phyloP scores from a whole-genome alignment of 148 eudicot genomes.

The Oxyria digyna region DNA sequence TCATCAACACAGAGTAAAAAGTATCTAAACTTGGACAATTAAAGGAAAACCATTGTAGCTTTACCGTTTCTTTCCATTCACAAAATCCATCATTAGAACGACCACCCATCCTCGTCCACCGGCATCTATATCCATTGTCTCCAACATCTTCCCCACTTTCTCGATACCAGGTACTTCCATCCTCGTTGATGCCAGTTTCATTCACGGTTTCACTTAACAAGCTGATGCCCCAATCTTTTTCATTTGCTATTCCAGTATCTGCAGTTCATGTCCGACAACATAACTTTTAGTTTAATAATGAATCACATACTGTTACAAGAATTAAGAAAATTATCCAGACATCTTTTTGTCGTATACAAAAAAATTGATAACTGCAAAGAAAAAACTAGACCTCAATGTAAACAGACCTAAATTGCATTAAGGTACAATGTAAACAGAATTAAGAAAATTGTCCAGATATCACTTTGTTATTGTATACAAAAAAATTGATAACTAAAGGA shows the following conservation, averaged over 20 bases:
- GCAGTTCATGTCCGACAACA: not conserved
- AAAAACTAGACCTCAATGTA: not conserved
- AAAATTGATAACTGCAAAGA: not conserved
- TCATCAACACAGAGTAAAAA: not conserved
- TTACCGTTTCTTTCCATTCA: conserved; percentile 98
- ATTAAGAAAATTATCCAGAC: not conserved
- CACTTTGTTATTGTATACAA: not conserved
- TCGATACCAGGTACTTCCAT: conserved; percentile 87
- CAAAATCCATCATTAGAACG: conserved; percentile 66
- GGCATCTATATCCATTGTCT: conserved; percentile 84
- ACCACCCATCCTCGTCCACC: conserved; percentile 99
- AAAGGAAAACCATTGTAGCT: not conserved
- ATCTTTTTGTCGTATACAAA: not conserved
- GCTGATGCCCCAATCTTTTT: conserved; percentile 94
- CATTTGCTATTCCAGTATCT: conserved; percentile 99
- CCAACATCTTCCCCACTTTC: conserved; percentile 87
- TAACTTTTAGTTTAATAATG: not conserved
- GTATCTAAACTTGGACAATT: not conserved
- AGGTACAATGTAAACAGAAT: no score
- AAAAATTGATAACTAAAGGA: not conserved
- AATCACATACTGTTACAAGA: not conserved
- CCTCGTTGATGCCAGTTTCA: conserved; percentile 80
- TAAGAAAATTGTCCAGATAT: not conserved
- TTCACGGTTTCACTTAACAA: conserved; percentile 56
- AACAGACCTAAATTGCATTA: no score